phyloP scores from a whole-genome alignment of 352 stramenopile species.

The Globisporangium rhizosaccharum region DNA sequence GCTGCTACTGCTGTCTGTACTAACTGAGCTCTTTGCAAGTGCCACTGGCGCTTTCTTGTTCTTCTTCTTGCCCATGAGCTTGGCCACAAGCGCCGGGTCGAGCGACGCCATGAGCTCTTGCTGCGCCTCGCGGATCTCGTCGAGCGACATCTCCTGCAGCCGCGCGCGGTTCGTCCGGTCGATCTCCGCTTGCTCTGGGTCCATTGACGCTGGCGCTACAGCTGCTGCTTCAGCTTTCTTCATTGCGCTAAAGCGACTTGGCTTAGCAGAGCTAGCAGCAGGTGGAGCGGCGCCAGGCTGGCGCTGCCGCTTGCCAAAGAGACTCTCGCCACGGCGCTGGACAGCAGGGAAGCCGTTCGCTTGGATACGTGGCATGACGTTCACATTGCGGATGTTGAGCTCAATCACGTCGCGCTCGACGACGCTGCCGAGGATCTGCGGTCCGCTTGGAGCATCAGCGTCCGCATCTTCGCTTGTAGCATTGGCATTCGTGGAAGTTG shows the following conservation, averaged over 20 bases:
- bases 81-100: constrained; percentile 58
- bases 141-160: constrained; percentile 54
- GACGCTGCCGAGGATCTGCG: constrained; percentile 49
- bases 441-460: constrained; percentile 13
- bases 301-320: constrained; percentile 58
- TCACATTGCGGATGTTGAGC: constrained; percentile 27
- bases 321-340: constrained; percentile 44
- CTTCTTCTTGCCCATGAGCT: constrained; percentile 37
- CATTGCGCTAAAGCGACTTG: constrained; percentile 21
- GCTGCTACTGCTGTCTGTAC: neutral
- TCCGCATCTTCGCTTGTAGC: constrained; percentile 3
- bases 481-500: neutral
- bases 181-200: constrained; percentile 44
- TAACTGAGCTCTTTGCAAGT: no score
- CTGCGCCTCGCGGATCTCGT: constrained; percentile 70
- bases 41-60: constrained; percentile 9
- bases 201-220: neutral
- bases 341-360: constrained; percentile 58
- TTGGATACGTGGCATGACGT: constrained; percentile 23
- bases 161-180: constrained; percentile 49
- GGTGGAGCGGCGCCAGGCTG: neutral
- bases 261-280: constrained; percentile 3
- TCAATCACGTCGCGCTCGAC: constrained; percentile 55
- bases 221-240: constrained; percentile 7
- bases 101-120: constrained; percentile 54